phyloP scores from a whole-genome alignment of 2,329 filamentous ascomycete species.

The Penicillium sumatraense region DNA sequence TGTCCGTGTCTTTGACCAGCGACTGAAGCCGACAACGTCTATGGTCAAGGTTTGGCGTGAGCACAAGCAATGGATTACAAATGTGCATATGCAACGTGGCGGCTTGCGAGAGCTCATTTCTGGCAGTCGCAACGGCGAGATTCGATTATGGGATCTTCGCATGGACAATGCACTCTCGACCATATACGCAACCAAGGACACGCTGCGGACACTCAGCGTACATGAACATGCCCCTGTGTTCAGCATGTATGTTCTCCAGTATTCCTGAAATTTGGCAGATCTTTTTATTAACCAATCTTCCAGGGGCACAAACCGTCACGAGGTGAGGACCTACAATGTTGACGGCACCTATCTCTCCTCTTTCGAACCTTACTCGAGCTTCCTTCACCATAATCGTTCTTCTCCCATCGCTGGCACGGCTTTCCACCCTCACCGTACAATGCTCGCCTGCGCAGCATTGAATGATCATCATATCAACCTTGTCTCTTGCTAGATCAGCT shows the following conservation, averaged over 20 bases:
- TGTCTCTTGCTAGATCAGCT: conserved; percentile 65
- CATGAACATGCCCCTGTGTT: conserved; percentile 98
- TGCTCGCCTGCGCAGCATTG: conserved; percentile 83
- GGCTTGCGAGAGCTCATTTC: conserved; percentile 89
- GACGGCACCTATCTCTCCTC: conserved; percentile 78
- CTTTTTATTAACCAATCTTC: conserved; percentile 16
- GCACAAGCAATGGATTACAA: conserved; percentile 93
- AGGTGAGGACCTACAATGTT: conserved; percentile 91
- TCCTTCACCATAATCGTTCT: conserved; percentile 78
- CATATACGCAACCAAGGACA: conserved; percentile 75
- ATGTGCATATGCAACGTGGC: conserved; percentile 94
- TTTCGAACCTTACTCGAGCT: conserved; percentile 88
- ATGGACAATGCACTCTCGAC: conserved; percentile 77
- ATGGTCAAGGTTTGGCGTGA: conserved; percentile 99
- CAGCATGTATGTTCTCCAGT: conserved; percentile 72
- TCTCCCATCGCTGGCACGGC: conserved; percentile 85
- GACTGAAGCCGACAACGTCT: conserved; percentile 78
- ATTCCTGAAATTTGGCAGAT: neutral
- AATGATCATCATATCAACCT: conserved; percentile 91
- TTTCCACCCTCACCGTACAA: conserved; percentile 93
- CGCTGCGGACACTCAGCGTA: conserved; percentile 82
- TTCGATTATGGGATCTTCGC: conserved; percentile 94
- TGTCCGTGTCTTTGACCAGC: conserved; percentile 90
- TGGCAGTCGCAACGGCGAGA: conserved; percentile 88
- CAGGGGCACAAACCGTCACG: conserved; percentile 85